These are phyloP conservation scores for Fomitopsis pulvina DNA, from an alignment of 768 basidiomycete genomes.

Conservation along the genomic window DNA sequence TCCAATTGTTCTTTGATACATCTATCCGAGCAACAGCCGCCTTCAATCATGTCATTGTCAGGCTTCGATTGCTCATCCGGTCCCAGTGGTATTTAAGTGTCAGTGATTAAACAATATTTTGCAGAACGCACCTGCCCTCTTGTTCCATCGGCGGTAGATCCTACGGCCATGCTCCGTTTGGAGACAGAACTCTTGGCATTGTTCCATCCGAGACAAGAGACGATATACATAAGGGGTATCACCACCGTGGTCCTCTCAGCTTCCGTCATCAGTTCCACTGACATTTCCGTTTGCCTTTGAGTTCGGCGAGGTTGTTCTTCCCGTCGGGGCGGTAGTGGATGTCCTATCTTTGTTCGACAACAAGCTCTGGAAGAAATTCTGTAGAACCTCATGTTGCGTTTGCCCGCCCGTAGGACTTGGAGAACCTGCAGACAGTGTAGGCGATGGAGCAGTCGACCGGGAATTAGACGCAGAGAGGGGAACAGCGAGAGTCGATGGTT, in stretches of 20 bases:
- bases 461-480: conserved; percentile 10
- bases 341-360: conserved; percentile 56
- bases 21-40: too few relatives aligned
- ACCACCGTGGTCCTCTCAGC: conserved; percentile 5
- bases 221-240: background rate
- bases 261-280: conserved; percentile 14
- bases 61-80: background rate
- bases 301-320: conserved; percentile 13
- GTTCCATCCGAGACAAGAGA: background rate
- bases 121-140: background rate
- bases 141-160: too few relatives aligned
- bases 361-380: conserved; percentile 84
- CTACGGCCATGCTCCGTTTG: too few relatives aligned
- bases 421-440: conserved; percentile 22
- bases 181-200: too few relatives aligned
- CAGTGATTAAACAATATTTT: background rate
- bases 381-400: conserved; percentile 76
- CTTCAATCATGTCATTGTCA: too few relatives aligned
- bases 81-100: background rate
- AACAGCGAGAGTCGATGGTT: conserved; percentile 16
- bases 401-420: conserved; percentile 48
- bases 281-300: conserved; percentile 3
- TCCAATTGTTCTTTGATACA: too few relatives aligned
- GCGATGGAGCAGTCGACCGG: conserved; percentile 22
- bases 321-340: conserved; percentile 22